Base-by-base conservation (phyloP, 2,329 filamentous ascomycete species). In the Pyricularia sp. region DNA sequence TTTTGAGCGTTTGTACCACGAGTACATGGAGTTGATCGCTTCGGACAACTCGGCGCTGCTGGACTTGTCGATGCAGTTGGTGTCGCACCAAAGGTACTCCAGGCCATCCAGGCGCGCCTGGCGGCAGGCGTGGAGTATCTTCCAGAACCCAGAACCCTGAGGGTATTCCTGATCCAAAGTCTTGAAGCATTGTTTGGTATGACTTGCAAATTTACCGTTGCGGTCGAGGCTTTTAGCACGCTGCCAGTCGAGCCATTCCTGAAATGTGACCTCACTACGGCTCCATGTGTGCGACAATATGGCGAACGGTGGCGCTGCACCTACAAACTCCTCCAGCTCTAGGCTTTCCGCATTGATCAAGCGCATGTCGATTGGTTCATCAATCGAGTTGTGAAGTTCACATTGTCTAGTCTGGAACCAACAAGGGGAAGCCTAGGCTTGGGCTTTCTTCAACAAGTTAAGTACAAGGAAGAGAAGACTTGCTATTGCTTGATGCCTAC, bases 221-320 rank as follows among this genome's bases (percentile, higher is more conserved):
- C 53, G 30, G 19, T 12, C 30, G 13, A 19, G 5, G 8, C 16
- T 30, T 59, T 30, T 3, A 31, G 13, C 24, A 28, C 24, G 55
- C 16, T 19, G 55, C 55, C 55, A 30, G 55, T 3, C 4, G 40
- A 19, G 57, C 64, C 40, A 57, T 33, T 67, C 65, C 7, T 65
- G 62, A 4, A 68, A 66, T 1, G 65, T 62, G 24, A 69, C 67
- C 28, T 70, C 68, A 1, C 68, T 65, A 2, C 68, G 64, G 6
- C 63, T 65, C 66, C 67, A 68, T 0, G 65, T 68, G 57, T 69
- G 68, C 7, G 68, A 69, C 9, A 68, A 60, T 6, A 68, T 67
- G 24, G 66, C 66, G 61, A 68, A 68, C n/a, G 10, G 49, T 2
- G 65, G 65, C 12, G 62, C 35, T 24, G 40, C 40, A 16, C 40